Base-by-base conservation (phyloP, 306 rosid species). In the Mucuna pruriens region DNA sequence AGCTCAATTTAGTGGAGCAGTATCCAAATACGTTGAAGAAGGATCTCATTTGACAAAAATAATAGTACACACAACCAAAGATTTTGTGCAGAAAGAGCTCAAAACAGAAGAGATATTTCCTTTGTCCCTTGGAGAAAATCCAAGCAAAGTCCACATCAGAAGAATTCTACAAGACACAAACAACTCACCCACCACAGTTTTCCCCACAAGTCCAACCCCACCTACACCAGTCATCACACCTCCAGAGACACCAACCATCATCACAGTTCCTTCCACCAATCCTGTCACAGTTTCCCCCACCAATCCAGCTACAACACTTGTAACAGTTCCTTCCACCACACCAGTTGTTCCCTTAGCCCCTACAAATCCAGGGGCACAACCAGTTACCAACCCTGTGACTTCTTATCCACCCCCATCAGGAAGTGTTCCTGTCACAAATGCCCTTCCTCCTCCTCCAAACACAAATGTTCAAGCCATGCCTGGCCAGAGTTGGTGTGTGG, bases 401-500 rank as follows among this genome's bases (percentile, higher is more conserved):
- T 88, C 97, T 36, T 88, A 88, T 86, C 98, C 99, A 62, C 72
- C 98, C 2, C 93, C 99, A 29, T 1, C 89, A 8, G 86, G 85
- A 19, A 75, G 45, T 57, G 87, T 83, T 75, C 97, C 97, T n/a
- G 44, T 62, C 44, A 62, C 44, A 31, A 62, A 3, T 33, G 22
- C 69, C 10, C 84, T 76, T 62, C 45, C 94, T 40, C 90, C 97
- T 73, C 94, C 99, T 51, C 75, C 86, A 68, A 79, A 44, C 55
- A 80, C 94, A 12, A 88, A 67, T 83, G 79, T 88, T 42, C 94
- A 89, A 36, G 61, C 89, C 31, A 60, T 25, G 75, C 67, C 85
- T 1, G 98, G 97, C 8, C 95, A 89, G 85, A 85, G 85, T 54
- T 95, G 99, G 99, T 95, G 99, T 61, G 92, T 95, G 71, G 94